A percentile compares a stretch with the other conserved stretches of the same genome.
Conservation (phyloP, 257 asterid species). For the Nicotiana tabacum region DNA sequence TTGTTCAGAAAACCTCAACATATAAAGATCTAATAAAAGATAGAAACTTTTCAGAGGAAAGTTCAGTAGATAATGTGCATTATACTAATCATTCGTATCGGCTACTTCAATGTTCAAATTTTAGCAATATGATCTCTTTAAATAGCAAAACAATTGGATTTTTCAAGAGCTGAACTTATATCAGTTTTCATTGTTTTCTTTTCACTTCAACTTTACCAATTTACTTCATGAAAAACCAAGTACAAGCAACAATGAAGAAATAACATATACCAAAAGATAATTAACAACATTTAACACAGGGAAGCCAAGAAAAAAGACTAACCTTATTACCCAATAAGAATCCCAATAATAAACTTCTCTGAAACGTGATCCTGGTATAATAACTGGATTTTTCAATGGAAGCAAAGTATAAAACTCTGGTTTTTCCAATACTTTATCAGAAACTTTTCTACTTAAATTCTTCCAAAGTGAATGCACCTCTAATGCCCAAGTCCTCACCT, state of each 20-base stretch:
- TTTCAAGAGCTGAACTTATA: not conserved
- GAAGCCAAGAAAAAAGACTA: not conserved
- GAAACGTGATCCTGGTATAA: conserved; percentile 87
- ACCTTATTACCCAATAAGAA: conserved; percentile 91
- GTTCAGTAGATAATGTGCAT: not conserved
- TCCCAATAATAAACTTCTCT: conserved; percentile 97
- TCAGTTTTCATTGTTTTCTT: not conserved
- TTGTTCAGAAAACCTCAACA: not conserved
- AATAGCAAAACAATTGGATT: not conserved
- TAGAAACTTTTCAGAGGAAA: not conserved
- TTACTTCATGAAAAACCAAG: not conserved
- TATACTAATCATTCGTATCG: not conserved
- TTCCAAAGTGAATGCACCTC: conserved; percentile 76
- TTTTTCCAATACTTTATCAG: conserved; percentile 39
- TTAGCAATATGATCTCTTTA: not conserved
- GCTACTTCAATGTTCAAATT: not conserved
- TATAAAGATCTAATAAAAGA: not conserved
- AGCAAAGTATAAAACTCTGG: conserved; percentile 63
- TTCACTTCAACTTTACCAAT: not conserved
- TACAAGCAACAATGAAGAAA: not conserved
- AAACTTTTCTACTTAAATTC: conserved; percentile 71
- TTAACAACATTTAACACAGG: not conserved
- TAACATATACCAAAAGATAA: not conserved
- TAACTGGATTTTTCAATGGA: conserved; percentile 61
- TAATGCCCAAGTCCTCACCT: conserved; percentile 70